Evolutionary conservation across 1,284 basidiomycete genomes (phyloP).

Genomic region (Microstroma glucosiphilum): DNA sequence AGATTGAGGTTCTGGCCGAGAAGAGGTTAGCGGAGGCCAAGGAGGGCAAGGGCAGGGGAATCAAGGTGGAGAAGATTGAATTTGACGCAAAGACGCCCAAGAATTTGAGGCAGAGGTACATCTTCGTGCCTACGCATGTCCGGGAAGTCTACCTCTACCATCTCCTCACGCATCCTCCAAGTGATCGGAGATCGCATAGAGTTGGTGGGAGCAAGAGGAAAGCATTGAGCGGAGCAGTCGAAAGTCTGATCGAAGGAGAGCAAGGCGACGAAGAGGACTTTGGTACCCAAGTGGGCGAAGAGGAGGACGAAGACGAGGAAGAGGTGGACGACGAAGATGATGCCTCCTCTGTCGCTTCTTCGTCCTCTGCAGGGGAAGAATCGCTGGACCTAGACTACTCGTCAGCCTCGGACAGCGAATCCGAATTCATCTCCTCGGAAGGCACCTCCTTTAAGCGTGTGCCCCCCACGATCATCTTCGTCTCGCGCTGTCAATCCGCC

Average conservation of each 20-base stretch:
- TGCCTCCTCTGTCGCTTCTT: not conserved
- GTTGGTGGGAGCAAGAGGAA: not conserved
- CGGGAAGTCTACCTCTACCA: slow-evolving; percentile 88
- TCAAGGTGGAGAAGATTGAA: slow-evolving; percentile 76
- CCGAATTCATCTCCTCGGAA: not conserved
- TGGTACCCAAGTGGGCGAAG: slow-evolving; percentile 9
- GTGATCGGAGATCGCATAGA: slow-evolving; percentile 25
- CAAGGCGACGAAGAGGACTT: slow-evolving; percentile 17
- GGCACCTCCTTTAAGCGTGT: not conserved
- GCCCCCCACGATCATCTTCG: slow-evolving; percentile 92
- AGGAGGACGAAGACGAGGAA: slow-evolving; percentile 10
- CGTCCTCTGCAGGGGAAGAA: not conserved
- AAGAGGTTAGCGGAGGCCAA: slow-evolving; percentile 62
- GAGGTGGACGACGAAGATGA: slow-evolving; percentile 22
- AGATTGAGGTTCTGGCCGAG: slow-evolving; percentile 73
- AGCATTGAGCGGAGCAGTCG: not conserved
- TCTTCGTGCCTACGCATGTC: slow-evolving; percentile 90
- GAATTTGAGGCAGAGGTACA: slow-evolving; percentile 78
- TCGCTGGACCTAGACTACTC: slow-evolving; percentile 3
- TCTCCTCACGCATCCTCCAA: slow-evolving; percentile 74
- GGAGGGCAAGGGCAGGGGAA: slow-evolving; percentile 70
- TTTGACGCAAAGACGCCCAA: slow-evolving; percentile 64
- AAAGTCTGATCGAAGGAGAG: slow-evolving; percentile 36
- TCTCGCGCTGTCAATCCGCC: slow-evolving; percentile 75
- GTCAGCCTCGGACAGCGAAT: not conserved